Evolutionary conservation across 805 yeast genomes (phyloP), one percentile per base, ranked within the genome.

Genomic region (Metschnikowia reukaufii): DNA sequence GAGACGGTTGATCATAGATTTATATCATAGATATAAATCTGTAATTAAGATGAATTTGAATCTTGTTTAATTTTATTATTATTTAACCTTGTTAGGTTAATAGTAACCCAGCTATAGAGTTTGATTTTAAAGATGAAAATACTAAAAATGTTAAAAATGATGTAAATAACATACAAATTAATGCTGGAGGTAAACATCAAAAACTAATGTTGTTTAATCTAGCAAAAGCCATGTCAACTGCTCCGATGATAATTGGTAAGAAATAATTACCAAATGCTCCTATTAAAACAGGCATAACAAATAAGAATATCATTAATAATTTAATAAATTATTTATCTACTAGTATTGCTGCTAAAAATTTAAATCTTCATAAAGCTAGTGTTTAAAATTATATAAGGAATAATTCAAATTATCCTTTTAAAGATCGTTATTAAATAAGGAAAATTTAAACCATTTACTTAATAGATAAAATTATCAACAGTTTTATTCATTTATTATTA

Each of bases 201-300:
- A 32, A 32, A 32, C 17, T 32, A 9, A 15, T 15, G 16, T 12
- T 32, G 17, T 32, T 32, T 32, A 32, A 32, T 32, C 17, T 32
- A 9, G 35, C 35, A 32, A 32, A 32, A 9, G 17, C 35, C 35
- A 32, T 32, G 17, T 32, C 35, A 8, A 32, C 35, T 9, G 35
- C 35, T 9, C 35, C 35, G 17, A 32, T 32, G 15, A 32, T 32
- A 9, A 32, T 15, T n/a, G 35, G 35, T 32, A 32, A 15, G 35
- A 32, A 32, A 32, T 32, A 32, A 15, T 32, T 32, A 9, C 35
- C 35, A n/a, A 9, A 39, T 8, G 42, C 23, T 16, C 27, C 36
- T 2, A 36, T 39, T 29, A 30, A 30, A 2, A 39, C 42, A 6
- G 35, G 42, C 42, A 39, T 39, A 12, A 39, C 29, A 30, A 39